Conservation (phyloP, 2,329 filamentous ascomycete species). For the Didymella glomerata region DNA sequence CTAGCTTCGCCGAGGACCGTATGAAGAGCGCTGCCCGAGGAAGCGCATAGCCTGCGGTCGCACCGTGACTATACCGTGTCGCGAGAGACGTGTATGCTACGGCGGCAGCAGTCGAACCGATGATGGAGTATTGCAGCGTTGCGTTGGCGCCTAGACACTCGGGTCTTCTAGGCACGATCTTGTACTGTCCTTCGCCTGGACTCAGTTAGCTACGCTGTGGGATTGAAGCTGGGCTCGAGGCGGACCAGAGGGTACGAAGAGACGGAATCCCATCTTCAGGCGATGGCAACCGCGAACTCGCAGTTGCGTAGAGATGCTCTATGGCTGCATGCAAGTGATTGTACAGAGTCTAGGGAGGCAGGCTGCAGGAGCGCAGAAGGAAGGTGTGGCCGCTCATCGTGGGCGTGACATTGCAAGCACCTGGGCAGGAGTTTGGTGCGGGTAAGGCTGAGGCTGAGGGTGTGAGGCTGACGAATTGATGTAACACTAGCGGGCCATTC, state of each 20-base stretch:
- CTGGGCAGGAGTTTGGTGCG: constrained; percentile 1
- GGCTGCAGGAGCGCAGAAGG: constrained; percentile 3
- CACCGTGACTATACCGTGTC: constrained; percentile 25
- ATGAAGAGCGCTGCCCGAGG: constrained; percentile 34
- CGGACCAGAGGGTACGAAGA: constrained; percentile 43
- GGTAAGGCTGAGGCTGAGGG: constrained; percentile 12
- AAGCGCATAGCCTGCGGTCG: constrained; percentile 18
- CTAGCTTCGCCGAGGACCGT: constrained; percentile 34
- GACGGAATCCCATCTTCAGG: constrained; percentile 36
- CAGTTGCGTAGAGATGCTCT: not conserved
- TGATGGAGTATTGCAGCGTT: constrained; percentile 36
- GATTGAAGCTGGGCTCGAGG: not conserved
- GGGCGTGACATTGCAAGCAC: constrained; percentile 7
- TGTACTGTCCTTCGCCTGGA: constrained; percentile 40
- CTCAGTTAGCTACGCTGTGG: constrained; percentile 11
- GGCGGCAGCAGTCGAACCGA: constrained; percentile 39
- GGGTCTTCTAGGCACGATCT: constrained; percentile 35
- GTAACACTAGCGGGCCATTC: constrained; percentile 14
- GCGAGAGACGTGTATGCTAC: constrained; percentile 39
- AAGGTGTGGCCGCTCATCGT: constrained; percentile 11
- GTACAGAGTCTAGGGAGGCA: not conserved
- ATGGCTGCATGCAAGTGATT: not conserved
- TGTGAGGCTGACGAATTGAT: constrained; percentile 14
- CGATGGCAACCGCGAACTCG: not conserved
- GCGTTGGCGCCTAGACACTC: constrained; percentile 42